Base-by-base conservation (phyloP, 805 yeast genomes). In the Cyberlindnera mycetangii region DNA sequence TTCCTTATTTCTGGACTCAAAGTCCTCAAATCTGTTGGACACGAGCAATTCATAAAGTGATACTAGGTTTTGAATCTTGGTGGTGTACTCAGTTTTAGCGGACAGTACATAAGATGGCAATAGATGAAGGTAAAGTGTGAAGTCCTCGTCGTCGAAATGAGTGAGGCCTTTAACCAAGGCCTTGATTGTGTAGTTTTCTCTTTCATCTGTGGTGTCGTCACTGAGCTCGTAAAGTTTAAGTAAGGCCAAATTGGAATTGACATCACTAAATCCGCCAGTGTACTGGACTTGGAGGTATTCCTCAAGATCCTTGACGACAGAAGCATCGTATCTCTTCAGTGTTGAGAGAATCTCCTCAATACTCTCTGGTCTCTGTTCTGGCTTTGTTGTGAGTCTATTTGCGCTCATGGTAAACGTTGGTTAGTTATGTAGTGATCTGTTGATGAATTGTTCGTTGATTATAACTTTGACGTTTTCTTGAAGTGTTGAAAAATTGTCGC, bases 191-290 rank as follows among this genome's bases (percentile, higher is more conserved):
- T 62, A 52, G 15, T 67, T 67, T 49, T 66, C 68, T 48, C 73
- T 70, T 47, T 66, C 68, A 20, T 58, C 51, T 11, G 65, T 55
- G 20, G 62, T 52, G 22, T 64, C 67, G 19, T 68, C 68, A 37
- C 64, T 60, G 20, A 66, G 53, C 45, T 64, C 68, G 41, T 66
- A 73, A 39, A 74, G 61, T 45, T 74, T 74, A 48, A 74, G 59
- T 18, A 74, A 61, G 1, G 78, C 78, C 55, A 73, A 53, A 54
- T 72, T 73, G 48, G 78, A 72, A 49, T 59, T 64, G 36, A 71
- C 56, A 52, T 70, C 75, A 43, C 61, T 60, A 53, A 60, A 72
- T 21, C 60, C 62, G 17, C 59, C 58, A 14, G 52, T 45, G 52
- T 72, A 68, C 51, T 74, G 78, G 19, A 59, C 51, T 28, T 55